Evolutionary conservation across 2,329 filamentous ascomycete species (phyloP), one percentile per base, ranked within the genome.

Genomic region (Trichoderma semiorbis): DNA sequence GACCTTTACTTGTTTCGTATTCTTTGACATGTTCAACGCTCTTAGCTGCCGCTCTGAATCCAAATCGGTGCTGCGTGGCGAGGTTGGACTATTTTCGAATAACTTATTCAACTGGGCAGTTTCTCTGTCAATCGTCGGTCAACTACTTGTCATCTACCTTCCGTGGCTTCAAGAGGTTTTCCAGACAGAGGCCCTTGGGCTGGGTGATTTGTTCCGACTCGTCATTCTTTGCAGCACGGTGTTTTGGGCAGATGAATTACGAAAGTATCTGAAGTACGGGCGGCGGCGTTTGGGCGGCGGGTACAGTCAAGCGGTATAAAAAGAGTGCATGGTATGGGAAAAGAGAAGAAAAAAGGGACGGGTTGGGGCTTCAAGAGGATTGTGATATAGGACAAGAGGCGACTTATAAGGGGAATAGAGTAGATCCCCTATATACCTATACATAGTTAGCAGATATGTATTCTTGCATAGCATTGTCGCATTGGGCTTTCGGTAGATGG

Each of bases 1-100:
- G 93, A 98, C 96, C 0, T 99, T 99, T 80, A 99, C 96, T 7
- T 97, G 95, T 83, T 99, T 99, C 79, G 96, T 99, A 60, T 89
- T 99, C 69, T 99, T 98, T 82, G 96, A 99, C 85, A 99, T 99
- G 96, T 98, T 98, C 86, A 98, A 99, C 81, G 96, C 96, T 2
- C 86, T 99, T 26, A 92, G 93, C 18, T 99, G 96, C 82, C 93
- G 96, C 62, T 97, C 93, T 8, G 95, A 97, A 79, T 90, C 89
- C 74, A 98, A 98, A 81, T 97, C 93, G 12, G 86, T 99, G 6
- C 87, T 99, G 4, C 88, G 92, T 30, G 95, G 96, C 53, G 95
- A 99, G 79, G 87, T 97, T 65, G 90, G 92, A 10, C 81, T 97
- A 14, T 92, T 96, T 71, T 90, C 91, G 10, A 99, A 99, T 80